phyloP scores from a whole-genome alignment of 1,284 basidiomycete genomes.

The Fomitopsis schrenkii region DNA sequence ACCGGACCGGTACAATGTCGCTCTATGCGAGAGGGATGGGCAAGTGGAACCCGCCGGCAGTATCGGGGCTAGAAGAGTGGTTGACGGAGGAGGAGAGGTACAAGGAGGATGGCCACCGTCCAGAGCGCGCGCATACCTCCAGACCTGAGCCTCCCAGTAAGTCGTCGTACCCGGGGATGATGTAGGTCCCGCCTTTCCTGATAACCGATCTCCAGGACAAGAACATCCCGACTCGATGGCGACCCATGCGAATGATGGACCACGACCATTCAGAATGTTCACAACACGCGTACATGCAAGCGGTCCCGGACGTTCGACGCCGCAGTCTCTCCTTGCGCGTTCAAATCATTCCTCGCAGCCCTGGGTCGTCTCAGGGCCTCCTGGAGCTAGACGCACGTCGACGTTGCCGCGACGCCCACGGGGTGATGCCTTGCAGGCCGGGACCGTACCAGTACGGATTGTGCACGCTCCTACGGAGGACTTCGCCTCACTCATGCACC shows the following conservation, averaged over 20 bases:
- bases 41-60: constrained; percentile 22
- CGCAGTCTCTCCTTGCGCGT: too few relatives aligned
- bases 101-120: constrained; percentile 2
- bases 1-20: constrained; percentile 1
- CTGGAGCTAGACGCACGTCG: too few relatives aligned
- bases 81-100: constrained; percentile 20
- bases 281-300: too few relatives aligned
- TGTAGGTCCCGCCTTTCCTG: neutral
- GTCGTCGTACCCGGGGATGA: neutral
- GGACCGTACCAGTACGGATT: too few relatives aligned
- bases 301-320: too few relatives aligned
- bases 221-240: neutral
- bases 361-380: too few relatives aligned
- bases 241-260: neutral
- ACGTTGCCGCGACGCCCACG: too few relatives aligned
- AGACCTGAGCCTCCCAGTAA: neutral
- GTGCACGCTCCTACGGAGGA: too few relatives aligned
- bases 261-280: too few relatives aligned
- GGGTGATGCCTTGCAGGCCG: too few relatives aligned
- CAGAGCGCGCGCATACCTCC: neutral
- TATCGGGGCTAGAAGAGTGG: constrained; percentile 20
- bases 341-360: too few relatives aligned
- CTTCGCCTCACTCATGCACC: too few relatives aligned
- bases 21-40: neutral
- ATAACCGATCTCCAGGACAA: neutral